These are phyloP conservation scores for Cutaneotrichosporon daszewskae DNA, from an alignment of 1,284 basidiomycete genomes.

Conservation along the genomic window DNA sequence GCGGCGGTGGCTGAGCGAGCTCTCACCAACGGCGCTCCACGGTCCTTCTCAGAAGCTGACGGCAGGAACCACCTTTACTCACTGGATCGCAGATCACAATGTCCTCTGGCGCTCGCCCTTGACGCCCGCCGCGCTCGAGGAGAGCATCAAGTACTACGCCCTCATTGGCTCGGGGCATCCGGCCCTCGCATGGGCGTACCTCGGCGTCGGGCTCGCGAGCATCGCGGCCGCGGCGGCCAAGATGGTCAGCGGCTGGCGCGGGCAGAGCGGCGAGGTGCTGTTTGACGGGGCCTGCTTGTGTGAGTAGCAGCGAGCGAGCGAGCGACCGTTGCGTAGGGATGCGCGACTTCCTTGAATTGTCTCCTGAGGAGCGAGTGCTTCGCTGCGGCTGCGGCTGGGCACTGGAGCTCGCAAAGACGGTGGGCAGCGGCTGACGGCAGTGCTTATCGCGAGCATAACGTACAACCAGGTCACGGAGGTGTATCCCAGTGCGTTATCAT, in stretches of 20 bases:
- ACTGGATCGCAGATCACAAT: constrained; percentile 46
- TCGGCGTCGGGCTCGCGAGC: constrained; percentile 28
- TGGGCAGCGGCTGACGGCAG: constrained; percentile 24
- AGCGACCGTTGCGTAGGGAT: not conserved
- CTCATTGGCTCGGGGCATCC: constrained; percentile 25
- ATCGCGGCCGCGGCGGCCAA: constrained; percentile 25
- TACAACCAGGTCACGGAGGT: constrained; percentile 39
- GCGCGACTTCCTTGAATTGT: no score
- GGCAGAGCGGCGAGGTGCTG: constrained; percentile 37
- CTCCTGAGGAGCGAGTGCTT: not conserved
- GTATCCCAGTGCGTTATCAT: constrained; percentile 26
- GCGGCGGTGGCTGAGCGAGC: not conserved
- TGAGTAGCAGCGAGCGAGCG: constrained; percentile 16
- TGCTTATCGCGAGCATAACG: constrained; percentile 37
- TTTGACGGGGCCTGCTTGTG: constrained; percentile 43
- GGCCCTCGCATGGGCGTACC: constrained; percentile 36
- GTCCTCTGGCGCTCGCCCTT: constrained; percentile 42
- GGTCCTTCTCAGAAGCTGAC: not conserved
- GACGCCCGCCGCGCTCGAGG: constrained; percentile 34
- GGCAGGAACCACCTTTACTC: constrained; percentile 43
- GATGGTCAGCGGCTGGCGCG: constrained; percentile 28
- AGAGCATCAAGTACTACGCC: constrained; percentile 39
- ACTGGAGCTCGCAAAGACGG: no score
- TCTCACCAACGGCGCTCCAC: no score
- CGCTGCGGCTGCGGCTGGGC: no score